These are phyloP conservation scores for Paraurostyla sp. DNA, from an alignment of 73 alveolate species.

Conservation along the genomic window DNA sequence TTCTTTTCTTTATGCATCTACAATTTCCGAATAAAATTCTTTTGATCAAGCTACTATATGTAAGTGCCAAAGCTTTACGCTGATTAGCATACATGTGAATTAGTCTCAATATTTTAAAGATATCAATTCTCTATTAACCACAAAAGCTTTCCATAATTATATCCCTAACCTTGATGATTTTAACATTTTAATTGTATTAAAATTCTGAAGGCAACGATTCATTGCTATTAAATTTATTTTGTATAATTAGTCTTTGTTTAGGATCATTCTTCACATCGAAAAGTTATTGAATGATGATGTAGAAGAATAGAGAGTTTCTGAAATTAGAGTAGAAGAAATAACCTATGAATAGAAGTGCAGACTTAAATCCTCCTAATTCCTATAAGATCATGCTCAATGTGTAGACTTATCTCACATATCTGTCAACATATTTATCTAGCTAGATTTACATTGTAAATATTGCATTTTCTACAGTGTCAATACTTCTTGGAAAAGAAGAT, in stretches of 20 bases:
- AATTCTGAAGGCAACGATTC: too few species aligned
- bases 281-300: background rate
- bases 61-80: background rate
- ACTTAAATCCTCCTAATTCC: constrained; percentile 19
- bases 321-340: background rate
- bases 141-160: too few species aligned
- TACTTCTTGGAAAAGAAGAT: background rate
- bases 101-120: too few species aligned
- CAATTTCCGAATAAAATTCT: background rate
- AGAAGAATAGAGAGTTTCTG: background rate
- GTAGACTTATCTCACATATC: constrained; percentile 2
- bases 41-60: background rate
- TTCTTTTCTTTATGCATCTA: background rate
- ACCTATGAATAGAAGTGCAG: constrained; percentile 1
- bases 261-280: too few species aligned
- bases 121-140: too few species aligned
- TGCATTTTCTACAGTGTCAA: background rate
- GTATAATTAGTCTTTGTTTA: too few species aligned
- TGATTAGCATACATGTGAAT: too few species aligned
- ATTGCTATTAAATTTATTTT: too few species aligned
- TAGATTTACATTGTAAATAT: background rate
- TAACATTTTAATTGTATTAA: too few species aligned
- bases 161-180: too few species aligned
- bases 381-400: background rate
- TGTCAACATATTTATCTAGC: background rate